Evolutionary conservation across 768 basidiomycete genomes (phyloP), one percentile per base, ranked within the genome.

Genomic region (Lentinula raphanica): DNA sequence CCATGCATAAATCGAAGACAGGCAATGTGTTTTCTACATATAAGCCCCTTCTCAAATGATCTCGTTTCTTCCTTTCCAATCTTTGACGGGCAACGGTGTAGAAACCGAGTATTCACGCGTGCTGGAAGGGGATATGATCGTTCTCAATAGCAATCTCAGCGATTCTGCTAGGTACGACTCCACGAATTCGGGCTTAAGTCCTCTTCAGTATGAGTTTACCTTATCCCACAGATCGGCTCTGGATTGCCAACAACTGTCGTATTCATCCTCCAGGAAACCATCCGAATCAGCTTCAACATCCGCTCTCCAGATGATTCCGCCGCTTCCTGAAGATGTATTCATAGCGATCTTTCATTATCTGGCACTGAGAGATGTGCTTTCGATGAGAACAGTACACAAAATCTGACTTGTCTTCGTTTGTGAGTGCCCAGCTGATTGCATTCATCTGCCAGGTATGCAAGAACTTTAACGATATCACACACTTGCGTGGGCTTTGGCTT

Each of bases 271-370:
- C 5, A 38, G 31, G 13, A 15, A 32, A 32, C n/a, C 12, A 36
- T 23, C 17, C 17, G 17, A 13, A 15, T 53, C 25, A n/a, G 31
- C 27, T 36, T 39, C 50, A 0, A 19, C 23, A 28, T 36, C 50
- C 9, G 15, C 17, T 27, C 6, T 31, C 27, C 27, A n/a, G 17
- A 44, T 56, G 44, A 44, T 56, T 45, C 31, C 42, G 11, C 21
- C 38, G 11, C 55, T 56, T 35, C 55, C 55, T 4, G 55, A 56
- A 25, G 55, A 56, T 19, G 23, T 56, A 28, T 56, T 45, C 29
- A 9, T 45, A 21, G 46, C 44, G 28, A 46, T 56, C 17, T 56
- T 56, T 21, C 40, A 45, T 12, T 25, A 45, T n/a, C 55, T 56
- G 21, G 27, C 42, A 6, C 31, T 56, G 17, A 7, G 31, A 17